Conservation (phyloP, 768 basidiomycete species). For the Pleurotus sapidus region DNA sequence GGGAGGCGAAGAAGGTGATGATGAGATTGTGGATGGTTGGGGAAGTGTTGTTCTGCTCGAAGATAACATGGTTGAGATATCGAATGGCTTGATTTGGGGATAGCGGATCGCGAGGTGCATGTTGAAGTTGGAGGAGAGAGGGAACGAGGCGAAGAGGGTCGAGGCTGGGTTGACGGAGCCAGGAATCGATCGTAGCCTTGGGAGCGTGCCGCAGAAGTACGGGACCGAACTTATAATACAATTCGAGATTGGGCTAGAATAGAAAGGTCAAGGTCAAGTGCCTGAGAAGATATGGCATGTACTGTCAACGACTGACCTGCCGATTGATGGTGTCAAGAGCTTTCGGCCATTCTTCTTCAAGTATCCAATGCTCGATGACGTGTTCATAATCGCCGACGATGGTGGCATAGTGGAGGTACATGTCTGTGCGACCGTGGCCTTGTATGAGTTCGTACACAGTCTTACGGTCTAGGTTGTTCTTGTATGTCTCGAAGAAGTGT, state of each 20-base stretch:
- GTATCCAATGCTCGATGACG: constrained; percentile 89
- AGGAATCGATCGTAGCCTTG: constrained; percentile 89
- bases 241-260: constrained; percentile 70
- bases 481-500: constrained; percentile 90
- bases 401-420: constrained; percentile 87
- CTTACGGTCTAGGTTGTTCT: constrained; percentile 81
- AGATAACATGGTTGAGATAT: constrained; percentile 83
- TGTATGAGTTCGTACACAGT: constrained; percentile 93
- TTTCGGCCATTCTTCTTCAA: constrained; percentile 89
- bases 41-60: constrained; percentile 76
- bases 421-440: constrained; percentile 89
- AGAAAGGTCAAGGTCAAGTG: constrained; percentile 5
- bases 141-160: constrained; percentile 87
- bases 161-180: constrained; percentile 79
- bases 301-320: constrained; percentile 54
- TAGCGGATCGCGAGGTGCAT: constrained; percentile 66
- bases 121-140: constrained; percentile 79
- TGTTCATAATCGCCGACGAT: constrained; percentile 78
- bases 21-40: constrained; percentile 93
- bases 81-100: constrained; percentile 85
- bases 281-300: neutral
- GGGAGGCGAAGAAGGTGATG: constrained; percentile 75
- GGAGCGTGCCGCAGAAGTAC: constrained; percentile 85
- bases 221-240: constrained; percentile 92
- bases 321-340: constrained; percentile 89